These are phyloP conservation scores for Diaporthe eres DNA, from an alignment of 2,329 filamentous ascomycete genomes.

Conservation along the genomic window DNA sequence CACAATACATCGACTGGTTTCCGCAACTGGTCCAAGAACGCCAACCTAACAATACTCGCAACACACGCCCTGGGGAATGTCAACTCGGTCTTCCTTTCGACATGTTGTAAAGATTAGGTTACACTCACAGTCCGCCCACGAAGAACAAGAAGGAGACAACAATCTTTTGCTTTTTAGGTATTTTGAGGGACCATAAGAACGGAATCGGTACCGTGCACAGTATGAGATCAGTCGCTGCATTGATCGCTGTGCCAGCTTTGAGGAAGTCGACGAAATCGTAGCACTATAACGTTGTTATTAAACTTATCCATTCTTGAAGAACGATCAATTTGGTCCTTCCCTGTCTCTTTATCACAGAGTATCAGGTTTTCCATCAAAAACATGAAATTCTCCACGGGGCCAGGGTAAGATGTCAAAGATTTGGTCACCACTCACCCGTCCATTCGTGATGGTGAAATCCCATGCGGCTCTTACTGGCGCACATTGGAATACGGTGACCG, in stretches of 20 bases:
- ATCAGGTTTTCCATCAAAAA: neutral
- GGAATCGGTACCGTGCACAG: neutral
- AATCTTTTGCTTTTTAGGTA: conserved; percentile 4
- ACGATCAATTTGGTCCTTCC: neutral
- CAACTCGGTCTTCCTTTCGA: neutral
- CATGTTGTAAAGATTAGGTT: neutral
- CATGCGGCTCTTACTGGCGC: conserved; percentile 3
- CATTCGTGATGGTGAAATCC: conserved; percentile 12
- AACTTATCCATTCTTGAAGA: neutral
- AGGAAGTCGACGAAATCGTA: conserved; percentile 8
- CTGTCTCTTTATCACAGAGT: neutral
- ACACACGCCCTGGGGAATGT: neutral
- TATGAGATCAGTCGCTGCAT: neutral
- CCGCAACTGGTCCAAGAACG: neutral
- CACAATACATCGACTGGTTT: conserved; percentile 2
- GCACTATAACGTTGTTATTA: neutral
- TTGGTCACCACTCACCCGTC: neutral
- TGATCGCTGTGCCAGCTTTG: neutral
- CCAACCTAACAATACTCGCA: neutral
- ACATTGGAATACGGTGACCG: conserved; percentile 16
- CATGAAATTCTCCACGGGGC: neutral
- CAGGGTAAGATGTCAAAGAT: neutral
- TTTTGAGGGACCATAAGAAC: conserved; percentile 2
- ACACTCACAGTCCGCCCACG: conserved; percentile 7
- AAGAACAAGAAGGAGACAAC: conserved; percentile 18